A percentile compares a stretch with the other conserved stretches of the same genome.
Conservation (phyloP, 768 basidiomycete genomes). For the Lentinula lateritia region DNA sequence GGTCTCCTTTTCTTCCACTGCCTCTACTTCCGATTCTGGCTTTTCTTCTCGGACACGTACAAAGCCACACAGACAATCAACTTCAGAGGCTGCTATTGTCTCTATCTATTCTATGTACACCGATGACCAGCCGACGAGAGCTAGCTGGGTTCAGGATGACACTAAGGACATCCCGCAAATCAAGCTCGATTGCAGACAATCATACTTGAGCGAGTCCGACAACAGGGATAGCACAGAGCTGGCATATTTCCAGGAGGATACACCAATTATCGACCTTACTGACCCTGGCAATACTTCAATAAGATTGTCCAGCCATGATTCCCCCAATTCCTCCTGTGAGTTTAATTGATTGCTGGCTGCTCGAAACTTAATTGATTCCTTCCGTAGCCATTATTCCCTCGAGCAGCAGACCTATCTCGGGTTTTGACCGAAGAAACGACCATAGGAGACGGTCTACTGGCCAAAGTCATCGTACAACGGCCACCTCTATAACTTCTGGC, state of each 20-base stretch:
- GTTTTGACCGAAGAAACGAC: slow-evolving; percentile 2
- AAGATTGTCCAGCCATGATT: neutral
- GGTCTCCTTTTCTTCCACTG: slow-evolving; percentile 6
- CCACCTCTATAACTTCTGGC: slow-evolving; percentile 1
- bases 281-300: neutral
- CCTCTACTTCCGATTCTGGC: slow-evolving; percentile 24
- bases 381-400: neutral
- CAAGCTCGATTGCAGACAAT: slow-evolving; percentile 13
- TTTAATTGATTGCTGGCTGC: neutral
- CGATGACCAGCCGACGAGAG: slow-evolving; percentile 38
- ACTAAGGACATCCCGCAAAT: slow-evolving; percentile 23
- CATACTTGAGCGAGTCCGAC: slow-evolving; percentile 12
- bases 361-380: neutral
- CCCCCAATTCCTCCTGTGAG: neutral
- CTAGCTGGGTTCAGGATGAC: slow-evolving; percentile 42
- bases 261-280: slow-evolving; percentile 6
- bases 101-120: slow-evolving; percentile 88
- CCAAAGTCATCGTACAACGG: neutral
- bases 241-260: neutral
- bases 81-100: slow-evolving; percentile 72
- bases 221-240: slow-evolving; percentile 11
- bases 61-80: slow-evolving; percentile 32
- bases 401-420: neutral
- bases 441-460: slow-evolving; percentile 6
- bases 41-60: slow-evolving; percentile 23